phyloP scores from a whole-genome alignment of 345 rosid genomes.

The Turnera subulata region DNA sequence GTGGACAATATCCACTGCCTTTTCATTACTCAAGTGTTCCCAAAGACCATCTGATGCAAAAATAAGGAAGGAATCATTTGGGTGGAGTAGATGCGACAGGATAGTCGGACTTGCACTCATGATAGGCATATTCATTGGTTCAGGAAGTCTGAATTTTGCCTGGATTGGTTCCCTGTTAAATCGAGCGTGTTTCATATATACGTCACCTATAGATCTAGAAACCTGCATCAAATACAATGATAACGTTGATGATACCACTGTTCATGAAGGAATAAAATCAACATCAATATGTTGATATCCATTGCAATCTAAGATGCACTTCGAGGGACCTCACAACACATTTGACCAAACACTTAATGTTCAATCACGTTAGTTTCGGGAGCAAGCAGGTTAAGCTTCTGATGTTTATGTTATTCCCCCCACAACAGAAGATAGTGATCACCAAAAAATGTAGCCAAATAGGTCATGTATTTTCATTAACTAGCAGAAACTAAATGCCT shows the following conservation, averaged over 20 bases:
- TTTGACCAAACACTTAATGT: neutral
- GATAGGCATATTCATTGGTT: slow-evolving; percentile 70
- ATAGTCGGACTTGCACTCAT: slow-evolving; percentile 71
- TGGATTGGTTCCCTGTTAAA: slow-evolving; percentile 61
- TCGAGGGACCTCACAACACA: neutral
- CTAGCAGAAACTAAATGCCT: too few species aligned
- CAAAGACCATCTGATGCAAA: slow-evolving; percentile 98
- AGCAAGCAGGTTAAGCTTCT: too few species aligned
- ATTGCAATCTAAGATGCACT: neutral
- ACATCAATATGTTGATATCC: slow-evolving; percentile 4
- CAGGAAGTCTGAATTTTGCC: slow-evolving; percentile 71
- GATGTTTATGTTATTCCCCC: too few species aligned
- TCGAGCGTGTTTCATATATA: slow-evolving; percentile 69
- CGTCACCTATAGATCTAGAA: slow-evolving; percentile 82
- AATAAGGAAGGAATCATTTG: slow-evolving; percentile 82
- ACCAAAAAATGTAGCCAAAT: too few species aligned
- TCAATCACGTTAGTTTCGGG: too few species aligned
- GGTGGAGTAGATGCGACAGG: slow-evolving; percentile 58
- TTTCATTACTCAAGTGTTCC: slow-evolving; percentile 85
- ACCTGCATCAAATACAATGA: slow-evolving; percentile 48
- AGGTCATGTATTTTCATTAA: too few species aligned
- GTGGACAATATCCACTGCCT: slow-evolving; percentile 85
- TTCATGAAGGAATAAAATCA: slow-evolving; percentile 1
- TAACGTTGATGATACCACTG: slow-evolving; percentile 1
- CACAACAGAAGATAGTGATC: too few species aligned